Base-by-base conservation (phyloP, 306 rosid species). In the Rosa persica region DNA sequence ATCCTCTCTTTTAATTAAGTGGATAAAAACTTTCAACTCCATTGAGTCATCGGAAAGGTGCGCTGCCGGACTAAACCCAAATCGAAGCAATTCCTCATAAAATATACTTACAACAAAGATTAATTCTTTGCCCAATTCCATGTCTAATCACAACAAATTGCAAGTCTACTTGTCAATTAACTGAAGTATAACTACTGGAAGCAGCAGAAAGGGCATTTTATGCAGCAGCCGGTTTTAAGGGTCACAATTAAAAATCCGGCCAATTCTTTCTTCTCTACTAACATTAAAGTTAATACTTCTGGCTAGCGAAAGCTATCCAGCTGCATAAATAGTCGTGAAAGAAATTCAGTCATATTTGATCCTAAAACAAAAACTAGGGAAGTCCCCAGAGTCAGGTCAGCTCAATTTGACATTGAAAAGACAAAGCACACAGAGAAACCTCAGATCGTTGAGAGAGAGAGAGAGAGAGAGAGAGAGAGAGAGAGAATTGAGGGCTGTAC, bases 401-500 rank as follows among this genome's bases (percentile, higher is more conserved):
- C 85, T 72, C 86, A 83, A 87, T 86, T 80, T 79, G 86, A 81
- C 75, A 81, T 79, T 65, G 75, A 81, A 72, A 68, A 82, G 85
- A 72, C 65, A 67, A 6, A 17, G n/a, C 69, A 36, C 77, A 48
- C n/a, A 40, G 38, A 72, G n/a, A 22, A 71, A 36, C 39, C 12
- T 17, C 11, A 61, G 20, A 64, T 64, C n/a, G 15, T 27, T 64
- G 12, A 34, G 13, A 60, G 34, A 72, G 58, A 44, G 25, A 68
- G 49, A 79, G 62, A 82, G 73, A 61, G 22, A 38, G 60, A 79
- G 17, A 81, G 48, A 74, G 70, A 72, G 27, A 78, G 54, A 46
- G 82, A 40, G 68, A 76, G 84, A 74, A 67, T 47, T 77, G 58
- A 85, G 86, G 75, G 77, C 5, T 77, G 90, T 96, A 96, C 99